Evolutionary conservation across 257 asterid species (phyloP), one percentile per base, ranked within the genome.

Genomic region (Solanum pennellii): DNA sequence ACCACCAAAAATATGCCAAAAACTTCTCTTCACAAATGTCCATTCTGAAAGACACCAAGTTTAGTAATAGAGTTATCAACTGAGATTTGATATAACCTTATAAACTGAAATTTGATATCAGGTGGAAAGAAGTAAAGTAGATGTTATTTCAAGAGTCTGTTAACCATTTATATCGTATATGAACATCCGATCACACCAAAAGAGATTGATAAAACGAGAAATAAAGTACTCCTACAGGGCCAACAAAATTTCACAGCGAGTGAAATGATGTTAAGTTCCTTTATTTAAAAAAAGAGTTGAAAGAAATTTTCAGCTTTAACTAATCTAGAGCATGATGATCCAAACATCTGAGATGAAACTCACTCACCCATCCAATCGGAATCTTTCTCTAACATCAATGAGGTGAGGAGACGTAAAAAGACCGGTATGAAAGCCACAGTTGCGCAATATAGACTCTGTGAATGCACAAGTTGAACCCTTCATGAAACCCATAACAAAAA

Each of bases 351-450:
- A 47, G 10, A 29, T 18, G 69, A 49, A 86, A 77, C 88, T 87
- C 84, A 91, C 94, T 84, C 89, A 97, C 99, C 99, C 99, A 83
- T 97, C 92, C 92, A 96, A 83, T 59, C 93, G 92, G 91, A 97
- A 97, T 91, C 99, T 93, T 94, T 97, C 99, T 77, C 99, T 95
- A 89, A 97, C 92, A 89, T 97, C 99, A 90, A 97, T 96, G 86
- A 97, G 98, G 91, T 97, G 99, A 25, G 99, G 99, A 68, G 99
- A 96, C 60, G 99, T 96, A 95, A 95, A 97, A 89, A 95, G 98
- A 62, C 99, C 98, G 16, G 99, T 97, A 74, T 41, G 96, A 86
- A 95, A 95, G 86, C 99, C 99, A 89, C 99, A 97, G 86, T 87
- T 93, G 83, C 98, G 98, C 89, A 97, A 87, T 89, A 97, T 97